phyloP scores from a whole-genome alignment of 2,329 filamentous ascomycete species.

The Triangularia verruculosa region DNA sequence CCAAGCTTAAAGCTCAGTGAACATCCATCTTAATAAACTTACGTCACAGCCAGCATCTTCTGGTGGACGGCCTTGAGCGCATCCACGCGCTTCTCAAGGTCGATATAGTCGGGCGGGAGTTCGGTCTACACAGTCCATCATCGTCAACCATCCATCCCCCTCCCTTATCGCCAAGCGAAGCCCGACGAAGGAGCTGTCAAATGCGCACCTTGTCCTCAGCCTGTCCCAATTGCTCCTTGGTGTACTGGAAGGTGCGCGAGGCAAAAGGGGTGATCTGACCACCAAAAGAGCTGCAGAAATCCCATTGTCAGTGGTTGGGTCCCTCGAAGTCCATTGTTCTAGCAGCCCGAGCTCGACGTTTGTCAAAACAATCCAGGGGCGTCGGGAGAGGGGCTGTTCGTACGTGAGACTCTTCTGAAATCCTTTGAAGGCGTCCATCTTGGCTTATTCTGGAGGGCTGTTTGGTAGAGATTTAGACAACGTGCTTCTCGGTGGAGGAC shows the following conservation, averaged over 20 bases:
- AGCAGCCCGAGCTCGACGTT: conserved; percentile 12
- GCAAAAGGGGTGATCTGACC: conserved; percentile 89
- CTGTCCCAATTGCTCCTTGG: conserved; percentile 95
- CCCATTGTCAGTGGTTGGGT: conserved; percentile 21
- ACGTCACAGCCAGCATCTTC: conserved; percentile 96
- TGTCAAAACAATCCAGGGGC: neutral
- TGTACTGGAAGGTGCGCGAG: conserved; percentile 91
- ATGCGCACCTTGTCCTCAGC: conserved; percentile 79
- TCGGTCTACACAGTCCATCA: conserved; percentile 64
- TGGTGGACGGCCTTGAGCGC: conserved; percentile 95
- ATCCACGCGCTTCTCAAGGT: conserved; percentile 98
- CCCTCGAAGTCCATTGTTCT: conserved; percentile 1
- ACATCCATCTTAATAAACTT: conserved; percentile 42
- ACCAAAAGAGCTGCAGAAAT: conserved; percentile 55
- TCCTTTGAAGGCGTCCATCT: conserved; percentile 58
- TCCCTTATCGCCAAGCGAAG: neutral
- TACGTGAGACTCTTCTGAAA: conserved; percentile 57
- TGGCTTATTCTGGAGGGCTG: conserved; percentile 2
- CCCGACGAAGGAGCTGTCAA: conserved; percentile 1
- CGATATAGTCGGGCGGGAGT: conserved; percentile 94
- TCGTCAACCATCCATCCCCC: neutral
- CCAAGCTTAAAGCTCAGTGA: neutral
- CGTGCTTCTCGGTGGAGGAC: neutral
- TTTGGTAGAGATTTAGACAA: neutral
- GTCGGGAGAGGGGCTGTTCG: conserved; percentile 24